Conservation (phyloP, 306 rosid genomes). For the Quillaja saponaria region DNA sequence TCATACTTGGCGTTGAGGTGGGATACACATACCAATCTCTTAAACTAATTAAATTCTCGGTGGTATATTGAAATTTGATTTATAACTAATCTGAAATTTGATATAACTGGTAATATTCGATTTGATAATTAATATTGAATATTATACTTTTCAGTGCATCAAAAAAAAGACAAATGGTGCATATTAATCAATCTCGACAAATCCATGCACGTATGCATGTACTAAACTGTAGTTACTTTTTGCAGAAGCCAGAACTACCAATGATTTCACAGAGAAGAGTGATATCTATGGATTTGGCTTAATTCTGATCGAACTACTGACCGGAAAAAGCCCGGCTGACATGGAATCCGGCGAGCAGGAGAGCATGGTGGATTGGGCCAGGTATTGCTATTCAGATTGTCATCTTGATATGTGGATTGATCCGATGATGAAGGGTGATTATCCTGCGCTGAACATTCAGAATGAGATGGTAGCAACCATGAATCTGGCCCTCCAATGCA, state of each 20-base stretch:
- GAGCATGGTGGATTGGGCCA: conserved; percentile 82
- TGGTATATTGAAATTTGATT: too few species aligned
- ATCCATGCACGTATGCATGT: conserved; percentile 27
- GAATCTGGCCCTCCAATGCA: conserved; percentile 79
- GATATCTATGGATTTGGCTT: conserved; percentile 75
- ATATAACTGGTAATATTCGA: too few species aligned
- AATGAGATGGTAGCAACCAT: conserved; percentile 68
- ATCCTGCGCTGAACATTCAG: conserved; percentile 33
- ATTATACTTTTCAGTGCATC: too few species aligned
- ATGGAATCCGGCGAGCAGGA: conserved; percentile 47
- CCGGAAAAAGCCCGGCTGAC: conserved; percentile 71
- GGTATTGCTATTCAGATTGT: conserved; percentile 72
- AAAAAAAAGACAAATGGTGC: too few species aligned
- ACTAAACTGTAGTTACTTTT: background rate
- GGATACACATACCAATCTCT: too few species aligned
- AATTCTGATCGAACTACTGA: conserved; percentile 63
- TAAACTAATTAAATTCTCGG: too few species aligned
- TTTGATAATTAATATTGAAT: too few species aligned
- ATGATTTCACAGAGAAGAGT: conserved; percentile 58
- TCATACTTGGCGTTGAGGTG: too few species aligned
- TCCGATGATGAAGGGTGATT: conserved; percentile 46
- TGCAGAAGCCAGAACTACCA: conserved; percentile 52
- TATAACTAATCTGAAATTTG: too few species aligned
- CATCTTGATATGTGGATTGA: conserved; percentile 77
- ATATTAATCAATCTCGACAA: too few species aligned